Percentiles rank a stretch among this genome's conserved stretches.
Evolutionary conservation across 805 yeast species (phyloP).

Genomic region (Lipomyces chichibuensis): DNA sequence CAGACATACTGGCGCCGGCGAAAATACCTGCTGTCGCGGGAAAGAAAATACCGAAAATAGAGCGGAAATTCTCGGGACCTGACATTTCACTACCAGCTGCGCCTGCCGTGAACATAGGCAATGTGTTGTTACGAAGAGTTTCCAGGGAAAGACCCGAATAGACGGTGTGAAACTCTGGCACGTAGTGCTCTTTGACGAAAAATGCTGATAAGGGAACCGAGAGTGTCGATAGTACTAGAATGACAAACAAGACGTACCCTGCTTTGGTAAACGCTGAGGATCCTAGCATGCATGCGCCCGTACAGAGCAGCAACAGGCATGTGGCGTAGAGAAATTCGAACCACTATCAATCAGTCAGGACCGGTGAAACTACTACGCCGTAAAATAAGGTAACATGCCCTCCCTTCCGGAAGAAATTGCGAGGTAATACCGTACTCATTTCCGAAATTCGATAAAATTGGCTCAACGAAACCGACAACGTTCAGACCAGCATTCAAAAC

Average conservation of each 20-base stretch:
- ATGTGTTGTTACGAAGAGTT: slow-evolving; percentile 66
- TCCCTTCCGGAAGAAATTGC: slow-evolving; percentile 65
- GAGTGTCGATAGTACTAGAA: slow-evolving; percentile 69
- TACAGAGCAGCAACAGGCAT: slow-evolving; percentile 65
- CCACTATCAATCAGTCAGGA: slow-evolving; percentile 47
- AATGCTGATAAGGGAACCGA: slow-evolving; percentile 81
- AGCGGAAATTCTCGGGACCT: slow-evolving; percentile 72
- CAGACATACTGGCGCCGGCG: slow-evolving; percentile 99
- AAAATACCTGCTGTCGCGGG: slow-evolving; percentile 98
- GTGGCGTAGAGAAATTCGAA: slow-evolving; percentile 76
- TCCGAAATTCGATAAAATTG: slow-evolving; percentile 80
- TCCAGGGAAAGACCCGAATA: slow-evolving; percentile 66
- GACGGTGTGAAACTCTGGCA: slow-evolving; percentile 51
- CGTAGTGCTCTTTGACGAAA: slow-evolving; percentile 63
- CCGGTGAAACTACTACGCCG: not conserved
- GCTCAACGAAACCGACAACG: slow-evolving; percentile 94
- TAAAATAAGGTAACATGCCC: slow-evolving; percentile 13
- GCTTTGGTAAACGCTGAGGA: slow-evolving; percentile 79
- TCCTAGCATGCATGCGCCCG: slow-evolving; percentile 77
- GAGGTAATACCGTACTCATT: slow-evolving; percentile 57
- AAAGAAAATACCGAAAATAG: slow-evolving; percentile 91
- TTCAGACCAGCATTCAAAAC: slow-evolving; percentile 85
- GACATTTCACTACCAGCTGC: slow-evolving; percentile 80
- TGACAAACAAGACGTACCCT: slow-evolving; percentile 70
- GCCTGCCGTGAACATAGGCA: slow-evolving; percentile 80